Evolutionary conservation across 2,329 filamentous ascomycete species (phyloP), one percentile per base, ranked within the genome.

Genomic region (Thielaviopsis ethacetica): DNA sequence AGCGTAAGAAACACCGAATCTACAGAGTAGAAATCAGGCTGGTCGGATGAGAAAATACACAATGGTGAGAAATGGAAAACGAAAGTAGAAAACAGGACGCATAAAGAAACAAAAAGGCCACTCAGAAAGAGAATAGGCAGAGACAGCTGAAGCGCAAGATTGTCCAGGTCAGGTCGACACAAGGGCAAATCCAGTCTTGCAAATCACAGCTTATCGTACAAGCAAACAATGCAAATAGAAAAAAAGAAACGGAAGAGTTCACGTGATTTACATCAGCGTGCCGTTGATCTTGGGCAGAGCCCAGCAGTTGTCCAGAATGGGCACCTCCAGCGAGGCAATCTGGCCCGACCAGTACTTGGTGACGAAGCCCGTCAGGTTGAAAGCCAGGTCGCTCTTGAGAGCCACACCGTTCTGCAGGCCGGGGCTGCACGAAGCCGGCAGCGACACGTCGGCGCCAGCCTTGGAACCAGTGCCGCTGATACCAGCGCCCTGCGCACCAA

Each of bases 331-430:
- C 22, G 59, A 63, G 56, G 66, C 65, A 26, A 68, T 61, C 15
- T 64, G 64, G 26, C 58, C 53, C 21, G 56, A 62, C 66, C 66
- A 68, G 62, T 58, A 65, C 57, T 67, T 61, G 0, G 66, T 66
- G 41, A 65, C 66, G 53, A 66, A 67, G 0, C 62, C 66, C 17
- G 62, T 58, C 3, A 68, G 60, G 34, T 64, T 65, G 55, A 68
- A 67, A 58, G 63, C 59, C 50, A 68, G 67, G 52, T 67, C 65
- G 2, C 65, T 66, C 12, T 54, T 61, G 47, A 67, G 59, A 22
- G 64, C 60, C 10, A 67, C 61, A 2, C 63, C 64, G 47, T 65
- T 64, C 27, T n/a, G 17, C 19, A 57, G 24, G 19, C 51, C 44
- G 3, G 60, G 57, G 30, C 65, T 63, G 27, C 65, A 62, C 54